Percentiles rank a stretch among this genome's conserved stretches.
Evolutionary conservation across 1,139 yeast genomes (phyloP).

Genomic region (Nakaseomyces delphensis): DNA sequence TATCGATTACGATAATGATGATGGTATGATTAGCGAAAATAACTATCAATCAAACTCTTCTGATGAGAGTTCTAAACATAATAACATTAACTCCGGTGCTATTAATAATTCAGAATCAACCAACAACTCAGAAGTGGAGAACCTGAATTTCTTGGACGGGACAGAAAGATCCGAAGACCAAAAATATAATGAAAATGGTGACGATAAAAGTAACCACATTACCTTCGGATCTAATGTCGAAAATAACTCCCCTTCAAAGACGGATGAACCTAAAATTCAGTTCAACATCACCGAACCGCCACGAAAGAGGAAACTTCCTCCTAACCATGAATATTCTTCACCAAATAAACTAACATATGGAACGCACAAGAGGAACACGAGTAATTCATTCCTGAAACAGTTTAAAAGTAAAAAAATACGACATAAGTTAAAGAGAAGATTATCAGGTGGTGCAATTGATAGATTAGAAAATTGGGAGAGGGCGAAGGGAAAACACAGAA

Average conservation of each 20-base stretch:
- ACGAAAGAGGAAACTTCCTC: conserved; percentile 8
- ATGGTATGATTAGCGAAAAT: background rate
- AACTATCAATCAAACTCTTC: background rate
- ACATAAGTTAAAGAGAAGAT: conserved; percentile 16
- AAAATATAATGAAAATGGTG: background rate
- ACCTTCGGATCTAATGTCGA: background rate
- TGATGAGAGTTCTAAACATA: background rate
- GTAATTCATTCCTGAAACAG: conserved; percentile 13
- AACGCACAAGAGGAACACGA: conserved; percentile 11
- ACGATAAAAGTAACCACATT: background rate
- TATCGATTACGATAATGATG: background rate
- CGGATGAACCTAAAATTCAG: conserved; percentile 21
- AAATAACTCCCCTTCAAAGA: background rate
- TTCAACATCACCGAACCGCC: conserved; percentile 24
- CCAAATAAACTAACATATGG: background rate
- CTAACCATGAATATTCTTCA: background rate
- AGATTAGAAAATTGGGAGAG: conserved; percentile 7
- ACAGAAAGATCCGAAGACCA: background rate
- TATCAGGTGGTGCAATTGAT: conserved; percentile 14
- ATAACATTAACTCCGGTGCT: background rate
- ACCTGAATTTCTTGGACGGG: background rate
- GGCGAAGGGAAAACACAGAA: background rate
- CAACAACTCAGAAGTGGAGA: background rate
- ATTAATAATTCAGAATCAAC: background rate
- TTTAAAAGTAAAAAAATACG: conserved; percentile 19